Percentiles rank a stretch among this genome's conserved stretches.
Evolutionary conservation across 2,329 filamentous ascomycete species (phyloP).

Genomic region (Sarocladium kiliense): DNA sequence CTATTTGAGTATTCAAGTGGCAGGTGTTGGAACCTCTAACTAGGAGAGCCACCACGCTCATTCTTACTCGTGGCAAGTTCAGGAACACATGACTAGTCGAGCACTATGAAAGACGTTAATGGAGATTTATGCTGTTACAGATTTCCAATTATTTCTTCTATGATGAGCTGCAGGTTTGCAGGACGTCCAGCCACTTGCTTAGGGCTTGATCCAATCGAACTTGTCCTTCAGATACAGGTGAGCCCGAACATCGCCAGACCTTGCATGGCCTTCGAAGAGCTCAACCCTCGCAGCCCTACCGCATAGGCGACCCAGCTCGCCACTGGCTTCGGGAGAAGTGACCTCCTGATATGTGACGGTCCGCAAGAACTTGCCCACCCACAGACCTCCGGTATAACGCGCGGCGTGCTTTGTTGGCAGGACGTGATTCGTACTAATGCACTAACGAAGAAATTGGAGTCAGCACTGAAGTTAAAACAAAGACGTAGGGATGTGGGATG

Average conservation of each 20-base stretch:
- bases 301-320: not conserved
- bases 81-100: not conserved
- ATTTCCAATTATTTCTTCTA: too few species aligned
- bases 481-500: too few species aligned
- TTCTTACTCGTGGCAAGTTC: too few species aligned
- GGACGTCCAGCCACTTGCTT: too few species aligned
- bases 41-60: not conserved
- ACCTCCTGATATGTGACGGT: not conserved
- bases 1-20: too few species aligned
- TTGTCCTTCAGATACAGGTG: not conserved
- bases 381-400: not conserved
- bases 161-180: too few species aligned
- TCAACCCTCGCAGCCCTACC: not conserved
- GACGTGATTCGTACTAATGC: not conserved
- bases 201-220: not conserved
- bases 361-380: not conserved
- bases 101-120: not conserved
- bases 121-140: too few species aligned
- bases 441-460: not conserved
- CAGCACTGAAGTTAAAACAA: not conserved
- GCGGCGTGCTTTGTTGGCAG: constrained; percentile 1
- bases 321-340: not conserved
- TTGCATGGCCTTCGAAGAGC: constrained; percentile 1
- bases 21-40: too few species aligned
- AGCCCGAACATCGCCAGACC: not conserved